phyloP scores from a whole-genome alignment of 2,329 filamentous ascomycete genomes.

The Penicillium occitanis region DNA sequence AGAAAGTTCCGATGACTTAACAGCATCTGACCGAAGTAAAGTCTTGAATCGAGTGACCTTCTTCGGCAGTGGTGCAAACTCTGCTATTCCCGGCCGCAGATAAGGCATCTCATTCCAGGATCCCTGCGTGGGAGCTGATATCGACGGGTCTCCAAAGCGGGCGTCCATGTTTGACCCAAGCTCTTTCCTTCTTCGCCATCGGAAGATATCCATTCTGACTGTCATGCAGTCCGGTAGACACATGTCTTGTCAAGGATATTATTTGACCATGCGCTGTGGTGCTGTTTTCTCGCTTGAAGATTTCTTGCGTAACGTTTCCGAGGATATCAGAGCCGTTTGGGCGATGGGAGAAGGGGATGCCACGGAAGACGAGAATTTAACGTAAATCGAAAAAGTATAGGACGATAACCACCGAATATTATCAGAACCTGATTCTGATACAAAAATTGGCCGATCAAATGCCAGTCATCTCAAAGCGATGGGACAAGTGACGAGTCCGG shows the following conservation, averaged over 20 bases:
- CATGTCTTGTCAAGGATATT: constrained; percentile 12
- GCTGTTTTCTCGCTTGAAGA: background rate
- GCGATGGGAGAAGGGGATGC: background rate
- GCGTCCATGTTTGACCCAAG: constrained; percentile 40
- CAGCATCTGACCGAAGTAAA: constrained; percentile 13
- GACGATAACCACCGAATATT: constrained; percentile 10
- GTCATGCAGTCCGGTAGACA: constrained; percentile 19
- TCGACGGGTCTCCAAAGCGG: constrained; percentile 43
- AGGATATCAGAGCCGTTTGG: background rate
- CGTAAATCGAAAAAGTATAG: background rate
- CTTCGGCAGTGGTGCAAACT: constrained; percentile 12
- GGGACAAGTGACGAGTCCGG: background rate
- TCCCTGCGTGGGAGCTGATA: constrained; percentile 42
- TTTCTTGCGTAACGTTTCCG: background rate
- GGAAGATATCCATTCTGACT: constrained; percentile 29
- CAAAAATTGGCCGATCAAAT: background rate
- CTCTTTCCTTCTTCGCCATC: constrained; percentile 36
- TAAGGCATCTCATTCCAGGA: constrained; percentile 41
- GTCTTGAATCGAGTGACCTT: constrained; percentile 21
- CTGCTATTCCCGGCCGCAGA: constrained; percentile 21
- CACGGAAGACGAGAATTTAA: background rate
- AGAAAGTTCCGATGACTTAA: constrained; percentile 1
- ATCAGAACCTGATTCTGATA: constrained; percentile 12
- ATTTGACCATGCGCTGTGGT: constrained; percentile 8
- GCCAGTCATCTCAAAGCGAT: constrained; percentile 9